Evolutionary conservation across 139 green algal species (phyloP), one percentile per base, ranked within the genome.

Genomic region (Tetratostichococcus sp.): DNA sequence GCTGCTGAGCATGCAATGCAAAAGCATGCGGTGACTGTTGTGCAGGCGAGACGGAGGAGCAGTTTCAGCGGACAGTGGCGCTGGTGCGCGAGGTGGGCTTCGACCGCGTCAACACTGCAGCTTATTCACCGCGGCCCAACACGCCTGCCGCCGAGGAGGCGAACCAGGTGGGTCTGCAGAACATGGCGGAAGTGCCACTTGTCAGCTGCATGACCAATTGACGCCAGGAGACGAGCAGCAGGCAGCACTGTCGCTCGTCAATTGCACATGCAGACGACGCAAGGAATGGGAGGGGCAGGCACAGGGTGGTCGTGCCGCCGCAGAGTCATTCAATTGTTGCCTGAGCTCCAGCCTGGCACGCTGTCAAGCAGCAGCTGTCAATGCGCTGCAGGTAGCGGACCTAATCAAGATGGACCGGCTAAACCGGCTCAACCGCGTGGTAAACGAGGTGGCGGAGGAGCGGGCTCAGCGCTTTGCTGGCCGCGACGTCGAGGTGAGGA

Each of bases 51-150:
- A 97, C 90, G 11, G 94, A 98, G 86, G 94, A 98, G 86, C 92
- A 97, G 86, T 98, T 97, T 79, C 62, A 91, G 74, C 65, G 81
- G 34, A 98, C 94, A 21, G 83, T 96, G 76, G 62, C 43, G 5
- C 79, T 98, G 59, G 90, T 97, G 67, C 77, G 88, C 26, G 89
- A 95, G 78, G 83, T 98, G 2, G 89, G 89, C 35, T 98, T 98
- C 83, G 94, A 98, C 90, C 83, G 89, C 3, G 94, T 98, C 74
- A 98, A 98, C 90, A 98, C 94, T 19, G 90, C 90, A 1, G 90
- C 90, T 11, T 94, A 93, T 80, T 92, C 85, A 1, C 90, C 89
- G 1, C 88, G 95, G 1, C 95, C 95, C 28, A 95, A 94, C 88
- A 98, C 95, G 4, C 95, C 95, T 1, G 95, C 95, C 26, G 95